Evolutionary conservation across 2,329 filamentous ascomycete genomes (phyloP).

Genomic region (Mycosphaerella arachidis): DNA sequence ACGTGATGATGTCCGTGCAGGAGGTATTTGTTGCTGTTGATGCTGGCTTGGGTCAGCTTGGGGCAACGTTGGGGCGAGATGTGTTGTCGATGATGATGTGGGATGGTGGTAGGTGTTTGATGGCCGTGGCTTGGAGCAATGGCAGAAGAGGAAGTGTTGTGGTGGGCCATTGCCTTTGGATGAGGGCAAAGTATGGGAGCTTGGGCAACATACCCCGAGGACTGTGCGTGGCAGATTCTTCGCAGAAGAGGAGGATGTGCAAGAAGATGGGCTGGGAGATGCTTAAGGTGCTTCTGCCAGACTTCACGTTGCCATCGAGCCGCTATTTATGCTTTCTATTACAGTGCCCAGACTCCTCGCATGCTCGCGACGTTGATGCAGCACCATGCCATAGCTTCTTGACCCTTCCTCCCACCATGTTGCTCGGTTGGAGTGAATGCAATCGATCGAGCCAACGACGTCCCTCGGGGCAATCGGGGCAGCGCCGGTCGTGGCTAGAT

Average conservation of each 20-base stretch:
- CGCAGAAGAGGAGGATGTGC: not conserved
- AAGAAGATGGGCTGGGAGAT: slow-evolving; percentile 19
- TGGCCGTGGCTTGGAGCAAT: slow-evolving; percentile 1
- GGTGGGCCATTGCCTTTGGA: not conserved
- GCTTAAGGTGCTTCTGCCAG: slow-evolving; percentile 14
- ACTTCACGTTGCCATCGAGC: slow-evolving; percentile 11
- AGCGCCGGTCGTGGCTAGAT: slow-evolving; percentile 41
- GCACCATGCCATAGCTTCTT: slow-evolving; percentile 15
- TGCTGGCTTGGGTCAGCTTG: not conserved
- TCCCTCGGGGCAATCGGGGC: slow-evolving; percentile 41
- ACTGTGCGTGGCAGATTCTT: not conserved
- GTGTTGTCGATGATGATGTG: not conserved
- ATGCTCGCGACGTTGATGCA: slow-evolving; percentile 12
- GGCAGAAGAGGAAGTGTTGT: slow-evolving; percentile 7
- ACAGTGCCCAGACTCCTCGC: slow-evolving; percentile 7
- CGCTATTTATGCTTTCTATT: slow-evolving; percentile 32
- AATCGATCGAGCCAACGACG: slow-evolving; percentile 39
- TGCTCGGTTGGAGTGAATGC: not conserved
- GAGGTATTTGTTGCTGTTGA: slow-evolving; percentile 5
- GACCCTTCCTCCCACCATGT: not conserved
- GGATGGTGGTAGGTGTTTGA: not conserved
- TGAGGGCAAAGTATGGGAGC: not conserved
- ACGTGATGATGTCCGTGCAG: not conserved
- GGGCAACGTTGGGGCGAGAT: not conserved
- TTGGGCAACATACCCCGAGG: slow-evolving; percentile 12